Conservation (phyloP, 2,329 filamentous ascomycete species). For the Elsinoe australis region DNA sequence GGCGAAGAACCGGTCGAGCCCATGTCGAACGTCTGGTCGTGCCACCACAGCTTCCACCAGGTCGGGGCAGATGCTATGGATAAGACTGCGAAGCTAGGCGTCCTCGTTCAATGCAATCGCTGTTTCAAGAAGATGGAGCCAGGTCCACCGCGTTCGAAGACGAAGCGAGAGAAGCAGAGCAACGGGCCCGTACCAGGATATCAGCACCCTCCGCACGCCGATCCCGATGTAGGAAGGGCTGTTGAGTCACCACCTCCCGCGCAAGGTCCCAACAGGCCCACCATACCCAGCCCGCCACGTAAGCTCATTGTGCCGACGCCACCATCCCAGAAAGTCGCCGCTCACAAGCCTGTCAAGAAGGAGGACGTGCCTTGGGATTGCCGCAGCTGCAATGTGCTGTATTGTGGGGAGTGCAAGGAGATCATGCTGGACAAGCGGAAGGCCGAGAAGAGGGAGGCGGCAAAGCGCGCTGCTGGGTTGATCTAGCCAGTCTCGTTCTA, state of each 20-base stretch:
- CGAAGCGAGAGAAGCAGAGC: background rate
- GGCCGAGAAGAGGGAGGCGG: background rate
- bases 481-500: too few relatives aligned
- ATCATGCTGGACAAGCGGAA: conserved; percentile 16
- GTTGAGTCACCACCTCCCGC: too few relatives aligned
- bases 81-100: conserved; percentile 21
- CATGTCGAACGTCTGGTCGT: conserved; percentile 25
- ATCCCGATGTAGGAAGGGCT: too few relatives aligned
- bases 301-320: too few relatives aligned
- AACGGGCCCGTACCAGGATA: background rate
- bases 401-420: conserved; percentile 7
- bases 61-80: conserved; percentile 10
- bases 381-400: conserved; percentile 2
- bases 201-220: background rate
- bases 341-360: background rate
- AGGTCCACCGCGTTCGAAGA: background rate
- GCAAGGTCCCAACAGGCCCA: background rate
- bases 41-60: conserved; percentile 22
- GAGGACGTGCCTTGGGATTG: conserved; percentile 2
- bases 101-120: conserved; percentile 23
- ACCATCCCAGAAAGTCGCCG: too few relatives aligned
- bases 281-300: too few relatives aligned
- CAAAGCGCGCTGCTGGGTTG: too few relatives aligned
- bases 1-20: conserved; percentile 25
- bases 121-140: conserved; percentile 21